Evolutionary conservation across 768 basidiomycete genomes (phyloP).

Genomic region (Asterophora lycoperdoides): DNA sequence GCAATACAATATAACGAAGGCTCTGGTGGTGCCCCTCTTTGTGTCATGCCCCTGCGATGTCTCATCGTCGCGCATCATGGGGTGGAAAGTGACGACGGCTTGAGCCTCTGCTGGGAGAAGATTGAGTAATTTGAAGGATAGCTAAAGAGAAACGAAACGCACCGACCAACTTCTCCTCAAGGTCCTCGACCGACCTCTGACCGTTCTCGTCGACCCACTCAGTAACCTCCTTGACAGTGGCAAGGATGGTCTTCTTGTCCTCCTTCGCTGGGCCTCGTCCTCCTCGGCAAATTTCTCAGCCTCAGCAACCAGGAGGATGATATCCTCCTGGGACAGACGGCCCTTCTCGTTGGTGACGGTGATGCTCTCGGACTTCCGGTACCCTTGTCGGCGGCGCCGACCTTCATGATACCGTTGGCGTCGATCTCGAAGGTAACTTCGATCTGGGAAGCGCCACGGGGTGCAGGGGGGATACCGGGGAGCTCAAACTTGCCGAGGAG

Average conservation of each 20-base stretch:
- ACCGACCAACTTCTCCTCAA: slow-evolving; percentile 84
- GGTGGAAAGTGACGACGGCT: slow-evolving; percentile 45
- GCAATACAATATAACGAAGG: slow-evolving; percentile 16
- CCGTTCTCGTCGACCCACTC: slow-evolving; percentile 92
- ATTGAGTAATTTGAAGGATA: neutral
- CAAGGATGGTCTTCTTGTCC: slow-evolving; percentile 80
- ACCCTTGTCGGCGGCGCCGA: slow-evolving; percentile 89
- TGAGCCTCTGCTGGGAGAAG: slow-evolving; percentile 50
- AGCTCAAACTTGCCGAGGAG: slow-evolving; percentile 96
- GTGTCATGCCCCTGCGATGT: slow-evolving; percentile 8
- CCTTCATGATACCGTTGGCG: slow-evolving; percentile 97
- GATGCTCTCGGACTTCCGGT: slow-evolving; percentile 87
- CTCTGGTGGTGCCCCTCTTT: slow-evolving; percentile 11
- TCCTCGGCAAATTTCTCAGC: slow-evolving; percentile 79
- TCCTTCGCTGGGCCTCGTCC: slow-evolving; percentile 76
- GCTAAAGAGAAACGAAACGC: slow-evolving; percentile 13
- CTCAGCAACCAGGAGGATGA: slow-evolving; percentile 93
- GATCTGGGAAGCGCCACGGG: slow-evolving; percentile 95
- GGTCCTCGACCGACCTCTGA: slow-evolving; percentile 69
- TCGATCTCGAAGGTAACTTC: too few species aligned
- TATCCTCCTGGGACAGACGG: slow-evolving; percentile 83
- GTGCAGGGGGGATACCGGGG: slow-evolving; percentile 87
- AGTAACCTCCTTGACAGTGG: slow-evolving; percentile 79
- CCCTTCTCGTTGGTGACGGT: slow-evolving; percentile 97
- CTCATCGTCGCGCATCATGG: slow-evolving; percentile 9